Evolutionary conservation across 2,329 filamentous ascomycete species (phyloP), one percentile per base, ranked within the genome.

Genomic region (Calonectria pauciramosa): DNA sequence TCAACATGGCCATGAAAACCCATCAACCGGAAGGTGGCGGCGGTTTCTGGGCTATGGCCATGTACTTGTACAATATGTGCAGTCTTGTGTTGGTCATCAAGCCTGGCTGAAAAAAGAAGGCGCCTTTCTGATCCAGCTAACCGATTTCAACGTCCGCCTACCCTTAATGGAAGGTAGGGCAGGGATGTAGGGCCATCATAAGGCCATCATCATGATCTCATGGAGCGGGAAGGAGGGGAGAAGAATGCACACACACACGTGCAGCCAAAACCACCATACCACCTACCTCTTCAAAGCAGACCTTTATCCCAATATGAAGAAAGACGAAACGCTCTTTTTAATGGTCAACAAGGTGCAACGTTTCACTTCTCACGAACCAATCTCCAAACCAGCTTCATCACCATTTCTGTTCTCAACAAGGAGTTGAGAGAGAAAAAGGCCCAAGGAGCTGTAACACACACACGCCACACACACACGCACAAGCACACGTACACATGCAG

Each of bases 161-260:
- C 56, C 56, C 34, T 16, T 60, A 60, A 60, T n/a, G 56, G 56
- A 60, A 60, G 56, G 56, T 60, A 32, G n/a, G n/a, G n/a, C 34
- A 11, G 34, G 20, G 44, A n/a, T n/a, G n/a, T n/a, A n/a, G n/a
- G n/a, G n/a, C n/a, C n/a, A n/a, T n/a, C n/a, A n/a, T n/a, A 34
- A 10, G 4, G 16, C 32, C 32, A 38, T 60, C n/a, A 60, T 60
- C 5, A 60, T 60, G 32, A 60, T 60, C n/a, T 60, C n/a, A 60
- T 60, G 32, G 56, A n/a, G n/a, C 56, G 56, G 56, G 56, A 60
- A 60, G 32, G 56, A 60, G 56, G 56, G 56, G 56, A 56, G 13
- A 32, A 14, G 8, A 60, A n/a, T 28, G 30, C 16, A 34, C 52
- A 56, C 52, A 56, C 52, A 56, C 52, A 56, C 52, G 52, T 56